A percentile compares a stretch with the other conserved stretches of the same genome.
phyloP scores from a whole-genome alignment of 495 filamentous ascomycete genomes.

The Podospora australis region DNA sequence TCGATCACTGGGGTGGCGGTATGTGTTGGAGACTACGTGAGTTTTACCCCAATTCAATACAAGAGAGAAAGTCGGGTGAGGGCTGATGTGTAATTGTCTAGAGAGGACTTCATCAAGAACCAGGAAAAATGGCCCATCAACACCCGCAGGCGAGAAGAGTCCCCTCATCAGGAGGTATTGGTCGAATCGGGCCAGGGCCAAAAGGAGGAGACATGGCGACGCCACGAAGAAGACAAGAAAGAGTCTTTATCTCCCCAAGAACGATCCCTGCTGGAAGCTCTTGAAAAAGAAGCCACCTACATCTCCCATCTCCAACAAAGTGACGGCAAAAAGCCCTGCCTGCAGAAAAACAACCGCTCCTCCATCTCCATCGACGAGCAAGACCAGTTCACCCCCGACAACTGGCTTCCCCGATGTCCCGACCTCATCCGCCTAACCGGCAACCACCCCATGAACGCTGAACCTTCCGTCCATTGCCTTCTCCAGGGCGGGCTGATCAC shows the following conservation, averaged over 20 bases:
- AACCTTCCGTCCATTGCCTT: constrained; percentile 4
- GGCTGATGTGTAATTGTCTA: too few species aligned
- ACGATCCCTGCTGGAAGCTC: constrained; percentile 1
- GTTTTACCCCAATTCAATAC: too few species aligned
- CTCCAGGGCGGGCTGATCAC: constrained; percentile 12
- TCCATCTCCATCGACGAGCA: constrained; percentile 17
- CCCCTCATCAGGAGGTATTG: background rate
- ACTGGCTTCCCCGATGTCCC: constrained; percentile 12
- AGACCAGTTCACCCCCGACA: constrained; percentile 18
- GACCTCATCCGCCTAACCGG: constrained; percentile 9
- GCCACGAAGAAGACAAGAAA: background rate
- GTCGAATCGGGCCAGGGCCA: background rate
- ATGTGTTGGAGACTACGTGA: constrained; percentile 13
- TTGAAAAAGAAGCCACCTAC: background rate
- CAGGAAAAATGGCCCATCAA: constrained; percentile 11
- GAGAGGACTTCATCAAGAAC: constrained; percentile 17
- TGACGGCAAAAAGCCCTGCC: constrained; percentile 7
- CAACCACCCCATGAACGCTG: constrained; percentile 15
- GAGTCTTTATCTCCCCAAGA: constrained; percentile 5
- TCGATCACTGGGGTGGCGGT: constrained; percentile 13
- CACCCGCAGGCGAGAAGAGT: background rate
- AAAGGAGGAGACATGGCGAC: background rate
- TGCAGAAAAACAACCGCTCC: constrained; percentile 12
- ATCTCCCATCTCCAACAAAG: constrained; percentile 7
- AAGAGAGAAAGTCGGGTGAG: too few species aligned